Base-by-base conservation (phyloP, 306 rosid species). In the Cajanus cajan region DNA sequence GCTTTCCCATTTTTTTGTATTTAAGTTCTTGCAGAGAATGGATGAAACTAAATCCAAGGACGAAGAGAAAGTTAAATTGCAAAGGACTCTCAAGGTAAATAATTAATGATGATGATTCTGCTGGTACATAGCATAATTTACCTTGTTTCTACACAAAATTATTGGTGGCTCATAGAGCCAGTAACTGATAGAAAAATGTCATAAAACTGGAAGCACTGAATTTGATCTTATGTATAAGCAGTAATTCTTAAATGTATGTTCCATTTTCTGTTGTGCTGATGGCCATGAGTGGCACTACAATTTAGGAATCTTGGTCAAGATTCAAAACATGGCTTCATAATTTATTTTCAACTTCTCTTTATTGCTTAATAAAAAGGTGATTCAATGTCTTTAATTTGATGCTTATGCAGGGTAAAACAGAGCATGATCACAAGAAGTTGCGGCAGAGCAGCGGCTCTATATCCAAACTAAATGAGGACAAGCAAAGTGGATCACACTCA, bases 11-110 rank as follows among this genome's bases (percentile, higher is more conserved):
- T 82, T 66, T 82, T 66, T 83, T 45, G 18, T 68, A 24, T 83
- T 82, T 71, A 91, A 92, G 95, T 92, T 91, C 78, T 83, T 90
- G 71, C 87, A 85, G 78, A 95, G 82, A 86, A 78, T 90, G 57
- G 89, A 86, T 82, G 92, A 85, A 87, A 89, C 61, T 68, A 85
- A 78, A 73, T 76, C 64, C 61, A 88, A 88, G 80, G 95, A 88
- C 79, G 83, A 76, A 16, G 93, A 59, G 84, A 85, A 62, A 79
- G 78, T 80, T 81, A 90, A 83, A 79, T 82, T 22, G 43, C 90
- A 82, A 77, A 79, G 82, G 73, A 88, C 72, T 75, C 50, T 74
- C 67, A 88, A 92, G 93, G 98, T 94, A 55, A 37, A 62, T 80
- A 52, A 39, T 71, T 51, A 61, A 57, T 57, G 11, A 68, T 69